Conservation (phyloP, 345 rosid genomes). For the Euphorbia tirucalli region DNA sequence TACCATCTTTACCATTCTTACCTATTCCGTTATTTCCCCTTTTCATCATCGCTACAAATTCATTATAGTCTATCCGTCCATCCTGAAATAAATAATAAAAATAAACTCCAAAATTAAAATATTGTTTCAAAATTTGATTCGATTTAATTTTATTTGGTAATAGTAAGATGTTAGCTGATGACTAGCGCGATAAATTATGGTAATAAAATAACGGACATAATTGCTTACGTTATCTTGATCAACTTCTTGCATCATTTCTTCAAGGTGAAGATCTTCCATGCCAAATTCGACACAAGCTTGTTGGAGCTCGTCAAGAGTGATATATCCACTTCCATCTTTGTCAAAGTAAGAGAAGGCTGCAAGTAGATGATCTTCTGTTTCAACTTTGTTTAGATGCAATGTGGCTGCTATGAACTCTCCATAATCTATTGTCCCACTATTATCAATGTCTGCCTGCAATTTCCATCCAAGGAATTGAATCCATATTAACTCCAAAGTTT, state of each 20-base stretch:
- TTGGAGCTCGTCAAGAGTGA: slow-evolving; percentile 66
- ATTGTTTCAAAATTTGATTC: too few species aligned
- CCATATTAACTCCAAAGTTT: too few species aligned
- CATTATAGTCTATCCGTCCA: slow-evolving; percentile 64
- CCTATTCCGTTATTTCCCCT: slow-evolving; percentile 39
- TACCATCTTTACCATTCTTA: slow-evolving; percentile 22
- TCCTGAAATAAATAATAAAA: slow-evolving; percentile 38
- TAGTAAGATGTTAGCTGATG: too few species aligned
- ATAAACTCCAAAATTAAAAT: not conserved
- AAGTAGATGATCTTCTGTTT: slow-evolving; percentile 54
- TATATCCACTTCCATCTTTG: slow-evolving; percentile 67
- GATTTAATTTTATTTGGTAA: too few species aligned
- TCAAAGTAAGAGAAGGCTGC: slow-evolving; percentile 71
- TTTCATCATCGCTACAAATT: slow-evolving; percentile 73
- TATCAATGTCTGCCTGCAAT: slow-evolving; percentile 67
- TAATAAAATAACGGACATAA: too few species aligned
- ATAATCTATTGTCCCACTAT: slow-evolving; percentile 69
- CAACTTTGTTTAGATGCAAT: slow-evolving; percentile 54
- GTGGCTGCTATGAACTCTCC: slow-evolving; percentile 75
- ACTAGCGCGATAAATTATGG: too few species aligned
- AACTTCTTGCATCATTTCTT: slow-evolving; percentile 55
- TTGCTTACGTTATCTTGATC: slow-evolving; percentile 75
- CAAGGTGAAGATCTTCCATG: slow-evolving; percentile 44
- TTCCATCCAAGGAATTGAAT: too few species aligned
- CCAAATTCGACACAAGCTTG: slow-evolving; percentile 67